Base-by-base conservation (phyloP, 371 early-diverging fungal species). In the Mortierella sp. region DNA sequence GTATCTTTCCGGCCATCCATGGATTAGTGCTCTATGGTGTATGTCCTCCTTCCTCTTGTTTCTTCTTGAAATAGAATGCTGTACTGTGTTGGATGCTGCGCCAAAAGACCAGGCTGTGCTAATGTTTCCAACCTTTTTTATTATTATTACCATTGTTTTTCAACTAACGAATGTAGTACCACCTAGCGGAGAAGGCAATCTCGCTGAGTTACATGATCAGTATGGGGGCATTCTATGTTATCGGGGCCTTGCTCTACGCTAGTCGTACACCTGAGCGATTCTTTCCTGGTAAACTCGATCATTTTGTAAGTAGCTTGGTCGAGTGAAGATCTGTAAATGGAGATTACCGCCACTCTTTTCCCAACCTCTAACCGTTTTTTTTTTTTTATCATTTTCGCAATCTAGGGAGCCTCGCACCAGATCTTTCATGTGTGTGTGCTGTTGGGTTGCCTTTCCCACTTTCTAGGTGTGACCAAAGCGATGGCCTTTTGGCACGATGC, bases 371-470 rank as follows among this genome's bases (percentile, higher is more conserved):
- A 48, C 59, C 28, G 25, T 29, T 28, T 11, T 18, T 43, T 30
- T 43, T 2, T 21, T 48, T 14, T 30, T 56, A 47, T 45, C 18
- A 7, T 43, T 52, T 44, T 45, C 11, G 44, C 23, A 37, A 60
- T 62, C 1, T 69, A 88, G 88, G 81, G 82, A 45, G 85, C 94
- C 4, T 95, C 95, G 30, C 98, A 97, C 81, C 97, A 96, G 82
- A 95, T 97, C 57, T 97, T 95, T 67, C 98, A 97, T 67, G 44
- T 92, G 2, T 89, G 91, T 63, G 97, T 97, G 0, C 84, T 96
- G 7, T 68, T 88, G n/a, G 98, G 95, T 5, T 89, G 94, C 12
- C 53, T 86, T 1, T 70, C 88, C 52, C 97, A 97, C 72, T 96
- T 93, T 64, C 57, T 90, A 45, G 97, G 95, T 53, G 91, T 96